Evolutionary conservation across 2,329 filamentous ascomycete species (phyloP).

Genomic region (Calonectria crousiana): DNA sequence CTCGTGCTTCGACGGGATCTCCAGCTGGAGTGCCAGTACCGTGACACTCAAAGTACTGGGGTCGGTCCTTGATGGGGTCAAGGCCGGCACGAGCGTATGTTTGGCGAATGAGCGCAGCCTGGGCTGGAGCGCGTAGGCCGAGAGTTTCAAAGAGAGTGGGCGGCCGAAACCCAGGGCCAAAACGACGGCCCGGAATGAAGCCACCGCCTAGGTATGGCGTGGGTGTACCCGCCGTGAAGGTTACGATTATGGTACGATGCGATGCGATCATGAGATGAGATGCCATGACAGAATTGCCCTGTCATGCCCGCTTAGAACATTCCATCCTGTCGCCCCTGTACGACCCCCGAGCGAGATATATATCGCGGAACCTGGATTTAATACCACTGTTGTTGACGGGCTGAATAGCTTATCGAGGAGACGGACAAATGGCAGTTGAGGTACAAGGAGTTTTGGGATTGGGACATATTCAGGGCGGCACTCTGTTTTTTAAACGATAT

Average conservation of each 20-base stretch:
- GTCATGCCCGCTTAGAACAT: background rate
- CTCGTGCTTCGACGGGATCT: constrained; percentile 63
- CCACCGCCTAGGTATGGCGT: constrained; percentile 1
- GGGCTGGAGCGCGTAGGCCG: constrained; percentile 66
- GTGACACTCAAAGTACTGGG: constrained; percentile 59
- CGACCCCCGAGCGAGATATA: background rate
- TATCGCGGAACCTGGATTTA: constrained; percentile 7
- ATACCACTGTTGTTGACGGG: background rate
- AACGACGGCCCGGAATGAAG: constrained; percentile 44
- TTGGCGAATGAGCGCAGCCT: constrained; percentile 58
- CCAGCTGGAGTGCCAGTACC: constrained; percentile 50
- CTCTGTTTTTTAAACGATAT: constrained; percentile 6
- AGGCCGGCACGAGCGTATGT: constrained; percentile 54
- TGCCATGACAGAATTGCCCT: constrained; percentile 24
- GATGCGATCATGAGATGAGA: constrained; percentile 28
- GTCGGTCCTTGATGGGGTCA: constrained; percentile 47
- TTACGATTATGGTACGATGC: constrained; percentile 41
- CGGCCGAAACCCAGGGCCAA: constrained; percentile 43
- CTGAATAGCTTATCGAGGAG: background rate
- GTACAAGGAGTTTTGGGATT: constrained; percentile 21
- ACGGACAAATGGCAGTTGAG: background rate
- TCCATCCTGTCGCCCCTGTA: background rate
- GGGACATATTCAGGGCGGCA: constrained; percentile 12
- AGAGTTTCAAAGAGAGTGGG: constrained; percentile 68
- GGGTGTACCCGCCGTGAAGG: constrained; percentile 26